Percentiles rank a stretch among this genome's conserved stretches.
Evolutionary conservation across 2,329 filamentous ascomycete genomes (phyloP).

Genomic region (Pseudogymnoascus sp.): DNA sequence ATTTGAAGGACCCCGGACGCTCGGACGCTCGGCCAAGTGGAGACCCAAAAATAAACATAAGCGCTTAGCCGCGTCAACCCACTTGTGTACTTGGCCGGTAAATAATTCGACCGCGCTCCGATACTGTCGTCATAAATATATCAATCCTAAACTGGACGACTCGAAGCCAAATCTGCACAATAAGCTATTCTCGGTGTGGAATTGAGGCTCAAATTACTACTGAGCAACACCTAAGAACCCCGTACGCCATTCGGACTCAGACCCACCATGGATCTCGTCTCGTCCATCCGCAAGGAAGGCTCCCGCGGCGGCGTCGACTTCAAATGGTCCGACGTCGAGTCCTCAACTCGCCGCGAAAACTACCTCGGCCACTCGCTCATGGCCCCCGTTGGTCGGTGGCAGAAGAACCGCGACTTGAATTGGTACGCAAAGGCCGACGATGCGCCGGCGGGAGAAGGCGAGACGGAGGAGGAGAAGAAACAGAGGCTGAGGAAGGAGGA

Average conservation of each 20-base stretch:
- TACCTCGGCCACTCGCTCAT: slow-evolving; percentile 67
- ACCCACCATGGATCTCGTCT: slow-evolving; percentile 75
- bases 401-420: slow-evolving; percentile 52
- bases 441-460: slow-evolving; percentile 42
- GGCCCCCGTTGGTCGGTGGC: slow-evolving; percentile 68
- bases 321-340: slow-evolving; percentile 90
- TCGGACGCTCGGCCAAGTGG: too few relatives aligned
- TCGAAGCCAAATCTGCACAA: background rate
- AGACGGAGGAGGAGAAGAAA: slow-evolving; percentile 49
- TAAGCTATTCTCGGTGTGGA: background rate
- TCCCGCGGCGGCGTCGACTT: slow-evolving; percentile 93
- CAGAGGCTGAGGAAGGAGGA: slow-evolving; percentile 65
- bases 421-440: slow-evolving; percentile 55
- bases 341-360: slow-evolving; percentile 75
- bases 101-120: slow-evolving; percentile 1
- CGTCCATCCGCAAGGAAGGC: slow-evolving; percentile 81
- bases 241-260: background rate
- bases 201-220: background rate
- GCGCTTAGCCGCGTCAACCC: background rate
- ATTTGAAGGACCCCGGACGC: background rate
- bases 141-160: background rate
- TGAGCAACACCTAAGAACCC: background rate
- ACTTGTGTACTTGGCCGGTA: background rate
- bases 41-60: background rate
- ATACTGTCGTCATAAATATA: slow-evolving; percentile 4